phyloP scores from a whole-genome alignment of 768 basidiomycete genomes.

The Hericium alpestre region DNA sequence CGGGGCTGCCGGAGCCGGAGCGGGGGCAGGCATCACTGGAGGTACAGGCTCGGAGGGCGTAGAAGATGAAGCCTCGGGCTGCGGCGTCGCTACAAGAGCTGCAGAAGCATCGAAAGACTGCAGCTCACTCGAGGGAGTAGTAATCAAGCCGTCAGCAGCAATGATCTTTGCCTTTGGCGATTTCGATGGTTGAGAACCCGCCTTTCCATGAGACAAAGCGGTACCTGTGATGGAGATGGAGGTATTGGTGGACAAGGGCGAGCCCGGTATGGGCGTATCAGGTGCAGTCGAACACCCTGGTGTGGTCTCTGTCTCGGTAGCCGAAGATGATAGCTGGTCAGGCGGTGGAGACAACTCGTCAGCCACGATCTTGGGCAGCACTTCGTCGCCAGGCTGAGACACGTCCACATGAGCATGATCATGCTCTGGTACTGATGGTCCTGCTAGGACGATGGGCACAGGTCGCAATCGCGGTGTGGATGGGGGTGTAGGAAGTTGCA shows the following conservation, averaged over 20 bases:
- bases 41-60: background rate
- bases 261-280: constrained; percentile 36
- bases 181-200: background rate
- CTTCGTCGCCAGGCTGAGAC: background rate
- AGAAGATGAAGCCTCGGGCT: background rate
- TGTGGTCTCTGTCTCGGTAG: constrained; percentile 28
- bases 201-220: constrained; percentile 18
- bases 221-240: constrained; percentile 36
- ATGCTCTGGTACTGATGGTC: background rate
- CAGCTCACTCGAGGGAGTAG: background rate
- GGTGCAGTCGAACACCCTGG: constrained; percentile 31
- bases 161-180: background rate
- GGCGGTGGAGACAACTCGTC: constrained; percentile 11
- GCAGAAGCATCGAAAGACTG: background rate
- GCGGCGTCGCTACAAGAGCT: background rate
- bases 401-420: background rate
- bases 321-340: constrained; percentile 32
- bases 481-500: constrained; percentile 40
- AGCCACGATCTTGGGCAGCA: background rate
- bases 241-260: constrained; percentile 51
- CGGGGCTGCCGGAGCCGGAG: constrained; percentile 6
- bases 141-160: background rate
- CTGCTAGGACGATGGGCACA: background rate
- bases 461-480: constrained; percentile 14
- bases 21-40: background rate